Conservation (phyloP, 176 grass and related monocot genomes). For the Rhipidocladum racemiflorum region DNA sequence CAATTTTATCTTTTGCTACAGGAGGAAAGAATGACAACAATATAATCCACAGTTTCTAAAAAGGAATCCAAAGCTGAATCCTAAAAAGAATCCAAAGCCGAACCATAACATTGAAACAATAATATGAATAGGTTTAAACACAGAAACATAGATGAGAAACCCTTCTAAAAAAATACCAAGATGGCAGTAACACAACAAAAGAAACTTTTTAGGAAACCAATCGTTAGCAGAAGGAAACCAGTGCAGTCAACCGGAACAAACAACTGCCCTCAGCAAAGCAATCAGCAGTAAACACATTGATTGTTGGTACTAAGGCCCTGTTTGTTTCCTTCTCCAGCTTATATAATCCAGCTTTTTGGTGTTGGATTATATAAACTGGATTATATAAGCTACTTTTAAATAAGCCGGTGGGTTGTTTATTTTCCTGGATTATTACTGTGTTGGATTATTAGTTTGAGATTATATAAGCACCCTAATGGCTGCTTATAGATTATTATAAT, state of each 20-base stretch:
- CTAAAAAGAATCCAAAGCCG: background rate
- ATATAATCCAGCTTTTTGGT: too few relatives aligned
- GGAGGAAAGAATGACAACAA: too few relatives aligned
- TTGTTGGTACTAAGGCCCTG: background rate
- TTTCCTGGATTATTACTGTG: too few relatives aligned
- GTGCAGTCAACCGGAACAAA: background rate
- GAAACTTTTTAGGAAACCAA: background rate
- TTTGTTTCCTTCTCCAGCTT: too few relatives aligned
- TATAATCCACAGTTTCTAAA: too few relatives aligned
- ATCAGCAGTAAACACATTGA: background rate
- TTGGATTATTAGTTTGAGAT: too few relatives aligned
- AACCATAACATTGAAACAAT: background rate
- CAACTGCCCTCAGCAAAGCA: background rate
- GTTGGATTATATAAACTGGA: too few relatives aligned
- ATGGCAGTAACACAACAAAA: background rate
- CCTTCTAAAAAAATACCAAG: background rate
- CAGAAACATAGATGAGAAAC: background rate
- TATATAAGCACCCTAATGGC: too few relatives aligned
- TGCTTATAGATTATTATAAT: too few relatives aligned
- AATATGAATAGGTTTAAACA: background rate
- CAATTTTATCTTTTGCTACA: conserved; percentile 28
- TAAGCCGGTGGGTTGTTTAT: too few relatives aligned
- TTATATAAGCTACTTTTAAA: too few relatives aligned
- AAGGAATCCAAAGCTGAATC: background rate
- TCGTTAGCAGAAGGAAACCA: background rate